Evolutionary conservation across 257 asterid species (phyloP).

Genomic region (Primulina eburnea): DNA sequence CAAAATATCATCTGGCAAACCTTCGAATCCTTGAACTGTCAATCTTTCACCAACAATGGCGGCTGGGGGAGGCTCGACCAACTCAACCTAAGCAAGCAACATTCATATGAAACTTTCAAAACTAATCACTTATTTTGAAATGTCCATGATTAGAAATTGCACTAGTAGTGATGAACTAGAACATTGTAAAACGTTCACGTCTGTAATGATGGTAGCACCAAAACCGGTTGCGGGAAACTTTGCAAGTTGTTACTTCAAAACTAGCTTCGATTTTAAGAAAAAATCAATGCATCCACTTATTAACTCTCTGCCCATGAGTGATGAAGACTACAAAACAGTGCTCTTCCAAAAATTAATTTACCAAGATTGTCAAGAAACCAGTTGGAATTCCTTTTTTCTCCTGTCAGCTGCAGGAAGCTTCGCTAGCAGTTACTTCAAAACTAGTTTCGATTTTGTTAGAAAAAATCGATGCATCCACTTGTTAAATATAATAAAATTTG

Average conservation of each 20-base stretch:
- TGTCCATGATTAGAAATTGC: background rate
- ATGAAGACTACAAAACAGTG: background rate
- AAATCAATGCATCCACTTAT: background rate
- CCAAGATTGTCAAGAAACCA: background rate
- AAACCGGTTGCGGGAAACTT: background rate
- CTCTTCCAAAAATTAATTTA: background rate
- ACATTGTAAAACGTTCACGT: background rate
- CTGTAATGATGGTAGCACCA: background rate
- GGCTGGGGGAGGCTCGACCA: constrained; percentile 82
- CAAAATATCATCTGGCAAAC: constrained; percentile 65
- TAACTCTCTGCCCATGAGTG: background rate
- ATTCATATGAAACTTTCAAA: constrained; percentile 6
- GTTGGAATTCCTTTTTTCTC: background rate
- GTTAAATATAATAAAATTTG: no score
- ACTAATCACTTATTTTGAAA: background rate
- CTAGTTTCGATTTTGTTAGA: background rate
- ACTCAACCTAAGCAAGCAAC: constrained; percentile 59
- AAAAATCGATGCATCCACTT: background rate
- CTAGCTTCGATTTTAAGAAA: background rate
- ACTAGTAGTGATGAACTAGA: background rate
- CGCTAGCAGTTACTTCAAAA: constrained; percentile 5
- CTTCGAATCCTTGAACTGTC: constrained; percentile 61
- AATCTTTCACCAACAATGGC: constrained; percentile 79
- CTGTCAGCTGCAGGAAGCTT: background rate
- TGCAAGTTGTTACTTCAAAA: constrained; percentile 4